A percentile compares a stretch with the other conserved stretches of the same genome.
Evolutionary conservation across 1,284 basidiomycete genomes (phyloP).

Genomic region (Inonotus hispidus): DNA sequence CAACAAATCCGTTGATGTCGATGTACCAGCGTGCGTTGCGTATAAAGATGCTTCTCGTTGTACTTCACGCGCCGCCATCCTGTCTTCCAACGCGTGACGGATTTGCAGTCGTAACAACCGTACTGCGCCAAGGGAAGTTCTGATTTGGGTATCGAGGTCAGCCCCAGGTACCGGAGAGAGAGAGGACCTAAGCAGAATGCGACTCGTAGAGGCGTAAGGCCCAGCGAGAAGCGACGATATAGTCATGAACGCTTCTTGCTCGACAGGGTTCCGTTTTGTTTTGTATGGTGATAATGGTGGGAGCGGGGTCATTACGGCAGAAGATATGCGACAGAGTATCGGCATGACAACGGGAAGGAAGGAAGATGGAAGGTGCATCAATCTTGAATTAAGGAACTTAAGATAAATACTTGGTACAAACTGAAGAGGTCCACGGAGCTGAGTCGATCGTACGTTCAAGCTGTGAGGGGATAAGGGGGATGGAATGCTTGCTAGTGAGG

Average conservation of each 20-base stretch:
- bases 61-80: conserved; percentile 61
- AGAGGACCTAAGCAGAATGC: conserved; percentile 50
- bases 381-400: conserved; percentile 51
- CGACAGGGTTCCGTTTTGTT: conserved; percentile 31
- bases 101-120: conserved; percentile 61
- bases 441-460: conserved; percentile 26
- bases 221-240: conserved; percentile 55
- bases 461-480: conserved; percentile 26
- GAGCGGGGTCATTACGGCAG: conserved; percentile 56
- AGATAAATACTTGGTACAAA: conserved; percentile 59
- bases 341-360: conserved; percentile 56
- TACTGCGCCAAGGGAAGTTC: conserved; percentile 58
- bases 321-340: conserved; percentile 61
- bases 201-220: conserved; percentile 57
- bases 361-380: conserved; percentile 49
- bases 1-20: conserved; percentile 46
- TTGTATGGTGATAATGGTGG: conserved; percentile 47
- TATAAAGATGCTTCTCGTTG: conserved; percentile 43
- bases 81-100: conserved; percentile 50
- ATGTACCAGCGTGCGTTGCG: conserved; percentile 55
- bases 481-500: conserved; percentile 39
- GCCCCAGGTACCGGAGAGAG: conserved; percentile 33
- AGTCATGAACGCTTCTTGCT: conserved; percentile 51
- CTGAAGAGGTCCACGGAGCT: conserved; percentile 46
- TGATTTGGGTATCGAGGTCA: conserved; percentile 31